Evolutionary conservation across 1,284 basidiomycete genomes (phyloP).

Genomic region (Prillingera fragicola): DNA sequence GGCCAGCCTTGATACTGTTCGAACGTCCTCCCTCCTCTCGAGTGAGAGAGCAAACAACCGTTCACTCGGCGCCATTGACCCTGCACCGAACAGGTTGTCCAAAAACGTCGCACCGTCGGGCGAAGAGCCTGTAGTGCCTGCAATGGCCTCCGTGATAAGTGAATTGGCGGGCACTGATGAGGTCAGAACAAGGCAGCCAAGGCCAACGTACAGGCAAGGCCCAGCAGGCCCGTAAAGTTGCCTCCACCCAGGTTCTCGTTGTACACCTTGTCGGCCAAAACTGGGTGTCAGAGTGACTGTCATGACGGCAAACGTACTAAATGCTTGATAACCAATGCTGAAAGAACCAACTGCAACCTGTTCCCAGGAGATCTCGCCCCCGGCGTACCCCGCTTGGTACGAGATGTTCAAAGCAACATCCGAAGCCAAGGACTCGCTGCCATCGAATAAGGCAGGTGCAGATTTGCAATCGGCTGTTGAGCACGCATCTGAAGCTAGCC

Average conservation of each 20-base stretch:
- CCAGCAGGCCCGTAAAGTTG: slow-evolving; percentile 42
- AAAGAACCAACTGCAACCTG: slow-evolving; percentile 38
- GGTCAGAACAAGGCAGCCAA: not conserved
- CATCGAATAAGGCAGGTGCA: slow-evolving; percentile 32
- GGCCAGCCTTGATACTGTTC: slow-evolving; percentile 38
- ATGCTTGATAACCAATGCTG: slow-evolving; percentile 45
- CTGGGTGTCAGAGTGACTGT: slow-evolving; percentile 7
- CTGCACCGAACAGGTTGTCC: slow-evolving; percentile 47
- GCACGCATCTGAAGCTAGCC: slow-evolving; percentile 41
- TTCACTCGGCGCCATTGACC: slow-evolving; percentile 36
- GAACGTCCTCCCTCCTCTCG: slow-evolving; percentile 41
- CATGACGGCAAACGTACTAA: slow-evolving; percentile 24
- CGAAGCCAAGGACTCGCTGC: slow-evolving; percentile 31
- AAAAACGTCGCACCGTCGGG: slow-evolving; percentile 48
- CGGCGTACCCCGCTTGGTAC: slow-evolving; percentile 35
- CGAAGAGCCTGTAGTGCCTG: slow-evolving; percentile 40
- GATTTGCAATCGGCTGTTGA: slow-evolving; percentile 30
- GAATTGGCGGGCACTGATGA: slow-evolving; percentile 41
- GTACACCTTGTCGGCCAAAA: slow-evolving; percentile 32
- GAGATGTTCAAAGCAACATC: slow-evolving; percentile 25
- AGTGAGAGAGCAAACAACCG: slow-evolving; percentile 42
- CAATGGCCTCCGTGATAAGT: slow-evolving; percentile 34
- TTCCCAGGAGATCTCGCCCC: slow-evolving; percentile 47
- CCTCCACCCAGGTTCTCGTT: slow-evolving; percentile 41
- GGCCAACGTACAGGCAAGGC: slow-evolving; percentile 33